A percentile compares a stretch with the other conserved stretches of the same genome.
Conservation (phyloP, 257 asterid species). For the Solanum bulbocastanum region DNA sequence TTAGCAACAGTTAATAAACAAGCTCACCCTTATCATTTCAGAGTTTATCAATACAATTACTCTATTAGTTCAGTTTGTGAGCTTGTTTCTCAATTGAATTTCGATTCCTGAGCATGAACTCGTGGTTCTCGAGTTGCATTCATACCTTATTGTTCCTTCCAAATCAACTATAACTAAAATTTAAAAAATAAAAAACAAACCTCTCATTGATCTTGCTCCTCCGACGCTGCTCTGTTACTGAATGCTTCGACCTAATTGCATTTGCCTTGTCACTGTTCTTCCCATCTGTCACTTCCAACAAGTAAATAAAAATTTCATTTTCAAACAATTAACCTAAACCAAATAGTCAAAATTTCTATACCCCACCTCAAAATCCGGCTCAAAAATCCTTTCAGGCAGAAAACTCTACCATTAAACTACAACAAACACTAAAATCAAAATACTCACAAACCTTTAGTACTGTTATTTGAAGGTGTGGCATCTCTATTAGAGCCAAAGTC, state of each 20-base stretch:
- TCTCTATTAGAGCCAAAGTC: slow-evolving; percentile 52
- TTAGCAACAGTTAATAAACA: background rate
- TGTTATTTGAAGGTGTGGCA: slow-evolving; percentile 42
- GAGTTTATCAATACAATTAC: background rate
- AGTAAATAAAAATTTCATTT: background rate
- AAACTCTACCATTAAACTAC: background rate
- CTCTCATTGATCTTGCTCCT: slow-evolving; percentile 37
- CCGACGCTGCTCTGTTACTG: slow-evolving; percentile 28
- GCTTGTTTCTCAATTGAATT: background rate
- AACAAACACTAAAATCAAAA: background rate
- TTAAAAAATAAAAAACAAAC: background rate
- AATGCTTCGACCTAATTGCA: slow-evolving; percentile 31
- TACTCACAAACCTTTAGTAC: slow-evolving; percentile 34
- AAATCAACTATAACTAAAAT: background rate
- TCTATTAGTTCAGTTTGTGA: background rate
- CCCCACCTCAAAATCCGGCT: background rate
- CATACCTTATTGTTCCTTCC: background rate
- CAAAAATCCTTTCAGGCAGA: background rate
- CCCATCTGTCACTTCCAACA: slow-evolving; percentile 12
- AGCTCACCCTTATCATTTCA: background rate
- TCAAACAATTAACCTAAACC: background rate
- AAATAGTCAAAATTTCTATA: background rate
- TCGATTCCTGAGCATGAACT: background rate
- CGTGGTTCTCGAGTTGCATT: background rate
- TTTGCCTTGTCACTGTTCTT: slow-evolving; percentile 30